These are phyloP conservation scores for Nidularia sp. DNA, from an alignment of 768 basidiomycete genomes.

Conservation along the genomic window DNA sequence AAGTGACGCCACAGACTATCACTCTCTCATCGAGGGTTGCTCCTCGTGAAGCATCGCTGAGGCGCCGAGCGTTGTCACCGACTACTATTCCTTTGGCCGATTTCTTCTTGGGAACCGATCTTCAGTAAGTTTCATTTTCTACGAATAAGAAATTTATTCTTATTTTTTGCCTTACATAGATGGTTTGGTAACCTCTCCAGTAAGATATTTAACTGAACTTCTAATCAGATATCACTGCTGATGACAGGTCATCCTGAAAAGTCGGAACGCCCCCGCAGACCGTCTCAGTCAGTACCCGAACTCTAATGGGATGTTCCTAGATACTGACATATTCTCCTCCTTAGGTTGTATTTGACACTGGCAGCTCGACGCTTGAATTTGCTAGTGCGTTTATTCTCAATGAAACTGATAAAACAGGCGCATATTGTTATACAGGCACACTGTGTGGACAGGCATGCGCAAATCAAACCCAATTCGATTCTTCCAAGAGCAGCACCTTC, in stretches of 20 bases:
- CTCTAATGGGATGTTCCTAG: neutral
- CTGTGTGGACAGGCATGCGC: conserved; percentile 39
- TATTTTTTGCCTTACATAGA: conserved; percentile 15
- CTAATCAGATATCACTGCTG: neutral
- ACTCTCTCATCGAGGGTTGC: conserved; percentile 19
- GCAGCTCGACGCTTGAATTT: conserved; percentile 43
- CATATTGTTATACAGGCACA: conserved; percentile 27
- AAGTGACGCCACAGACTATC: conserved; percentile 25
- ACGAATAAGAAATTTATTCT: too few species aligned
- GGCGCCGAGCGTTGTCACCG: conserved; percentile 31
- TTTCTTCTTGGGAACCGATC: conserved; percentile 53
- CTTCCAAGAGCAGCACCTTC: conserved; percentile 47
- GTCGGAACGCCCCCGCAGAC: conserved; percentile 54
- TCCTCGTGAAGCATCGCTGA: conserved; percentile 13
- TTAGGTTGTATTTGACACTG: conserved; percentile 58
- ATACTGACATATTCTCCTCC: conserved; percentile 2
- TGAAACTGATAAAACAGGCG: neutral
- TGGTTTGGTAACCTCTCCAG: conserved; percentile 52
- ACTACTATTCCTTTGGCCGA: conserved; percentile 41
- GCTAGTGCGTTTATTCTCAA: conserved; percentile 28
- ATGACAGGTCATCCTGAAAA: conserved; percentile 7
- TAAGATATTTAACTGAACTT: conserved; percentile 10
- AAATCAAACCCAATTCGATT: conserved; percentile 42
- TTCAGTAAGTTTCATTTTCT: conserved; percentile 35
- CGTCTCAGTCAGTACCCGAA: conserved; percentile 23